A percentile compares a stretch with the other conserved stretches of the same genome.
Evolutionary conservation across 257 asterid species (phyloP).

Genomic region (Penstemon newberryi): DNA sequence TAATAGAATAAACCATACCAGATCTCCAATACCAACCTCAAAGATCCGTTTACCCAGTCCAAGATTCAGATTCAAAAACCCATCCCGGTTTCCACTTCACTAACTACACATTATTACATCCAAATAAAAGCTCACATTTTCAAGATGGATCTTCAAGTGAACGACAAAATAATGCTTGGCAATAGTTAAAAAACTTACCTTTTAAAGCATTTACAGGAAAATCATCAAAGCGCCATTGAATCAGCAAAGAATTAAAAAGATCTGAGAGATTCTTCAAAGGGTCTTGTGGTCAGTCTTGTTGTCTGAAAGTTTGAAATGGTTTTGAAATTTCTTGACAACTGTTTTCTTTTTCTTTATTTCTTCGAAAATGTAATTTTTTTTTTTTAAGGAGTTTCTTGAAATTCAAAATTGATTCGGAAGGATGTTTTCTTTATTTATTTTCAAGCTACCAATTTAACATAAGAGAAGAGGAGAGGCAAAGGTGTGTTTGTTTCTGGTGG

Average conservation of each 20-base stretch:
- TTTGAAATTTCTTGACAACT: conserved; percentile 20
- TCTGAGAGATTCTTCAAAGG: conserved; percentile 41
- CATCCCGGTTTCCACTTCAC: conserved; percentile 20
- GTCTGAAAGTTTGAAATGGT: conserved; percentile 32
- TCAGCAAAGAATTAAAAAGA: conserved; percentile 36
- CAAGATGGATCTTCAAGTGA: neutral
- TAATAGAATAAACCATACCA: conserved; percentile 18
- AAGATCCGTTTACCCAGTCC: neutral
- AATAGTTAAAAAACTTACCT: conserved; percentile 28
- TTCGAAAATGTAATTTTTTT: neutral
- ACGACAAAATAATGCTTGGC: neutral
- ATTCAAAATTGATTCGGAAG: conserved; percentile 15
- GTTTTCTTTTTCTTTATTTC: neutral
- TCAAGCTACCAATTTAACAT: neutral
- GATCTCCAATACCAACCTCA: conserved; percentile 36
- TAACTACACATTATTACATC: conserved; percentile 28
- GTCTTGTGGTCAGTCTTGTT: conserved; percentile 29
- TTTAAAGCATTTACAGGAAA: conserved; percentile 38
- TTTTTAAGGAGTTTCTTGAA: conserved; percentile 22
- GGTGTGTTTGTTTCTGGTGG: conserved; percentile 29
- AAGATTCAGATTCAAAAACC: conserved; percentile 17
- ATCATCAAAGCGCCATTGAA: conserved; percentile 22
- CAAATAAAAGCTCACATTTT: conserved; percentile 28
- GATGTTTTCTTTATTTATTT: conserved; percentile 6
- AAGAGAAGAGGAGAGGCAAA: conserved; percentile 20